These are phyloP conservation scores for Penicillium sp. DNA, from an alignment of 2,329 filamentous ascomycete species.

Conservation along the genomic window DNA sequence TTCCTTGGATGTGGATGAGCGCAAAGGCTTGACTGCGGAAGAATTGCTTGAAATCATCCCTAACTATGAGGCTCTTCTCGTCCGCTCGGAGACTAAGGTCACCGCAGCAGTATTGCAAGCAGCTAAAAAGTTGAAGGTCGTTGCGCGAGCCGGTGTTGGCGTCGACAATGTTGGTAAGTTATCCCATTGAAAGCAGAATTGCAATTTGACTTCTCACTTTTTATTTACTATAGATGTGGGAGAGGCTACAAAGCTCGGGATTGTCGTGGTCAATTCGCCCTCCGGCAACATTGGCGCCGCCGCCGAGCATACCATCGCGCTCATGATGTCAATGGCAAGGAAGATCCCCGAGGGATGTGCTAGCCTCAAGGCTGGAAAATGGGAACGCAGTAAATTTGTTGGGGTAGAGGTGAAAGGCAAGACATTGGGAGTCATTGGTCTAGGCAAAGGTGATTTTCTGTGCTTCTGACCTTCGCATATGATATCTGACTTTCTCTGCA, in stretches of 20 bases:
- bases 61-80: constrained; percentile 73
- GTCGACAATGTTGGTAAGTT: constrained; percentile 71
- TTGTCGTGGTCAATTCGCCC: constrained; percentile 79
- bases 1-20: constrained; percentile 69
- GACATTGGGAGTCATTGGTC: constrained; percentile 72
- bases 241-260: constrained; percentile 69
- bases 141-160: constrained; percentile 77
- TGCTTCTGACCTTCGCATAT: background rate
- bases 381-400: constrained; percentile 73
- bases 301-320: constrained; percentile 73
- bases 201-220: background rate
- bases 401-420: constrained; percentile 79
- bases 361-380: constrained; percentile 69
- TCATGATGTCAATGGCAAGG: constrained; percentile 72
- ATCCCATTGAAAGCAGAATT: background rate
- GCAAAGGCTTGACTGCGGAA: constrained; percentile 60
- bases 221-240: constrained; percentile 56
- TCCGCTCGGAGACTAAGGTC: constrained; percentile 80
- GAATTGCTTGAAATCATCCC: constrained; percentile 69
- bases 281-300: constrained; percentile 79
- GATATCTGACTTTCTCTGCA: constrained; percentile 23
- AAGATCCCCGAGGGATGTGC: constrained; percentile 71
- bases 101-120: constrained; percentile 67
- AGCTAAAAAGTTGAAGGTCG: constrained; percentile 70
- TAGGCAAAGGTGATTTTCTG: constrained; percentile 65